Percentiles rank a stretch among this genome's conserved stretches.
Evolutionary conservation across 768 basidiomycete genomes (phyloP).

Genomic region (Boletus subcaerulescens): DNA sequence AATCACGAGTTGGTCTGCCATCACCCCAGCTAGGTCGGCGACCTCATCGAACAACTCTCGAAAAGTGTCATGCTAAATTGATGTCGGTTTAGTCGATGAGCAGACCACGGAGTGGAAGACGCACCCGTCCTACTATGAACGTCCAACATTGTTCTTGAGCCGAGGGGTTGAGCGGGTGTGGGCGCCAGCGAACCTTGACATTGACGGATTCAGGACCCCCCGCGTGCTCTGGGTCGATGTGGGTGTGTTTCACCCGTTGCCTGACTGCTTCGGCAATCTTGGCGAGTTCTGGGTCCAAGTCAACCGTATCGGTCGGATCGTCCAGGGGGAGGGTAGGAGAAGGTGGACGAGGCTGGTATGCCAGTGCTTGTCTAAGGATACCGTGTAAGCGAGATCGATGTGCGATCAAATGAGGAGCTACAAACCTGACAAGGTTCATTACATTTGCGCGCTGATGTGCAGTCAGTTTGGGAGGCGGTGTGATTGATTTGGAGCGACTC

Average conservation of each 20-base stretch:
- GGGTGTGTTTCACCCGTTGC: slow-evolving; percentile 26
- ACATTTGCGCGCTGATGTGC: slow-evolving; percentile 53
- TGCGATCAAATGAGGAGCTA: not conserved
- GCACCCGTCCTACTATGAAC: slow-evolving; percentile 59
- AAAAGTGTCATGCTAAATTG: slow-evolving; percentile 59
- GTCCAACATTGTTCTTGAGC: slow-evolving; percentile 42
- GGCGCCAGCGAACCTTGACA: slow-evolving; percentile 60
- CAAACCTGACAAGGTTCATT: slow-evolving; percentile 59
- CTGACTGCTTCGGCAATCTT: slow-evolving; percentile 46
- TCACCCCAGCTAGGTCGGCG: slow-evolving; percentile 58
- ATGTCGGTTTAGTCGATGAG: not conserved
- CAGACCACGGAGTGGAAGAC: slow-evolving; percentile 11
- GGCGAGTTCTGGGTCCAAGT: slow-evolving; percentile 61
- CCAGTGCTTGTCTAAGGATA: slow-evolving; percentile 46
- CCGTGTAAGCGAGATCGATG: slow-evolving; percentile 1
- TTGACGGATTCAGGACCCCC: slow-evolving; percentile 40
- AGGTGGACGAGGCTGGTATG: slow-evolving; percentile 36
- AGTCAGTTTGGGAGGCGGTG: slow-evolving; percentile 68
- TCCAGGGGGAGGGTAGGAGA: slow-evolving; percentile 46
- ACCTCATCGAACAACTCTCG: slow-evolving; percentile 59
- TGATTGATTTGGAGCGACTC: slow-evolving; percentile 69
- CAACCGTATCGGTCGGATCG: slow-evolving; percentile 48
- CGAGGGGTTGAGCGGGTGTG: slow-evolving; percentile 53
- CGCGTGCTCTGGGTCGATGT: slow-evolving; percentile 21
- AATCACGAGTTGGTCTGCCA: slow-evolving; percentile 52